Evolutionary conservation across 2,329 filamentous ascomycete genomes (phyloP).

Genomic region (Aspergillus fumigatus): DNA sequence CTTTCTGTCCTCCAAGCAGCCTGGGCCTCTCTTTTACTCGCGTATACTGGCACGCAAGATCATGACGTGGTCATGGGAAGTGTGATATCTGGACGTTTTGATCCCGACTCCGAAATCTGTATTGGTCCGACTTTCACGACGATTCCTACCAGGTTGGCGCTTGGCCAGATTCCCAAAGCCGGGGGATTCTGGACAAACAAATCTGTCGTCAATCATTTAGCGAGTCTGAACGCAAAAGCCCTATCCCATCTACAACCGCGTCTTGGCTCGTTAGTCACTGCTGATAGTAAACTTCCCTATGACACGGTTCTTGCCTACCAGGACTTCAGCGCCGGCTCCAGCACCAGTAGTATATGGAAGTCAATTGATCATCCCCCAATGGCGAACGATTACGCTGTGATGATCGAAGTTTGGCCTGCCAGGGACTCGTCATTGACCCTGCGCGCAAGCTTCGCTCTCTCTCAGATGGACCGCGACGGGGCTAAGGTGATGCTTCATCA

Average conservation of each 20-base stretch:
- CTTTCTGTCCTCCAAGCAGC: conserved; percentile 34
- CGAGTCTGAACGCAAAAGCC: conserved; percentile 18
- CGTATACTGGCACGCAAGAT: conserved; percentile 30
- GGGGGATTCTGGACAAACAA: conserved; percentile 15
- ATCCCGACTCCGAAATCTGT: conserved; percentile 19
- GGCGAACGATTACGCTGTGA: conserved; percentile 29
- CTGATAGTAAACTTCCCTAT: conserved; percentile 27
- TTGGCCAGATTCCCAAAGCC: conserved; percentile 13
- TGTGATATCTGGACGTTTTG: conserved; percentile 29
- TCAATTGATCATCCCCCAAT: conserved; percentile 21
- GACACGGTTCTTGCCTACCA: conserved; percentile 35
- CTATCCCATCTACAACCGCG: conserved; percentile 21
- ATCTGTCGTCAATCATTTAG: conserved; percentile 21
- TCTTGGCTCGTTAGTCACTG: conserved; percentile 19
- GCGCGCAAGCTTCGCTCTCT: conserved; percentile 24
- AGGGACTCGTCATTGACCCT: conserved; percentile 20
- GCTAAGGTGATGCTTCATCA: conserved; percentile 24
- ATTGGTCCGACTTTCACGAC: conserved; percentile 34
- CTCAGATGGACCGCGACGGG: conserved; percentile 18
- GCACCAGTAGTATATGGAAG: conserved; percentile 13
- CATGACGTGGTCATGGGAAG: conserved; percentile 33
- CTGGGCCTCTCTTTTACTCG: conserved; percentile 31
- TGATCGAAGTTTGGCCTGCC: conserved; percentile 28
- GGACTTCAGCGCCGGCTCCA: conserved; percentile 22
- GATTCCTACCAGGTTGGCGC: conserved; percentile 28